Base-by-base conservation (phyloP, 2,329 filamentous ascomycete genomes). In the Neoscytalidium dimidiatum region DNA sequence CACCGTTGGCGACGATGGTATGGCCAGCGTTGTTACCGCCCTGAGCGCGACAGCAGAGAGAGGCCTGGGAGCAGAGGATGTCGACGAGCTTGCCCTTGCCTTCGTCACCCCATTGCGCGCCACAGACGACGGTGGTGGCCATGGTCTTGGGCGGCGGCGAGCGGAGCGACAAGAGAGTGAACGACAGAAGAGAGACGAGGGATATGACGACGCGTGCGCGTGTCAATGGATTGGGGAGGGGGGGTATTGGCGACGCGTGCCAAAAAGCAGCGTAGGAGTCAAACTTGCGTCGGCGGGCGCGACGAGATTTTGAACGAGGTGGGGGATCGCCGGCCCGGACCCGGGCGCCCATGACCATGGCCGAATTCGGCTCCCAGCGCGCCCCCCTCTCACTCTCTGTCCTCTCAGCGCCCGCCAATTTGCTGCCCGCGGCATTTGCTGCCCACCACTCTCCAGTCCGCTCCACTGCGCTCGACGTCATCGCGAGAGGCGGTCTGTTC, bases 91-190 rank as follows among this genome's bases (percentile, higher is more conserved):
- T 87, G 68, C 85, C 85, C 75, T 87, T 86, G 70, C 75, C 82
- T 78, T 86, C 84, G 74, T 86, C 81, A 77, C 85, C 86, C 82
- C 85, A 88, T 77, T 88, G 85, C 71, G 83, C 80, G 66, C 86
- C 86, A 69, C 88, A 81, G 69, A 86, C 83, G 66, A 87, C 82
- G 51, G 85, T 87, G 64, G 84, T 83, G 78, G 83, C 82, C 75
- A 78, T 78, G 60, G 69, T 71, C 56, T 64, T 3, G 13, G 28
- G 41, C 28, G 43, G n/a, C n/a, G 44, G 8, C 19, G 41, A 48
- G 29, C 46, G 33, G 35, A 23, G 48, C 46, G n/a, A 38, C 23
- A 14, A 21, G 21, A 43, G 19, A 21, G 23, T 21, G 26, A 28
- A 33, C 44, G 44, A 19, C 17, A 17, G 8, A 28, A 19, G n/a